phyloP scores from a whole-genome alignment of 2,329 filamentous ascomycete species.

The Hypocreales sp. region DNA sequence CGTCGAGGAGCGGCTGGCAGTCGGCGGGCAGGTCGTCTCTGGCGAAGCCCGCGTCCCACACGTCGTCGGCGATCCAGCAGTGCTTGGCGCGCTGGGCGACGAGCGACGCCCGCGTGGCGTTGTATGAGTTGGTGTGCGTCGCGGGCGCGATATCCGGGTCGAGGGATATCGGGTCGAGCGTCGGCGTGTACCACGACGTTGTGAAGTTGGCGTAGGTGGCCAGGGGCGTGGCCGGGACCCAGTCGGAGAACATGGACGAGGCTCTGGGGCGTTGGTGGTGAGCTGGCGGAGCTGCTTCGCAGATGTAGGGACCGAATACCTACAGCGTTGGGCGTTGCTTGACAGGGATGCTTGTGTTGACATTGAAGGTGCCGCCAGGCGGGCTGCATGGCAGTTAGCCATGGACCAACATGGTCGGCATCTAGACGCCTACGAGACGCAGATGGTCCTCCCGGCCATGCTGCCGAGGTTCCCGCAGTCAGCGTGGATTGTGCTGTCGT shows the following conservation, averaged over 20 bases:
- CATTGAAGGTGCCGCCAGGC: neutral
- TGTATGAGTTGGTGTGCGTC: neutral
- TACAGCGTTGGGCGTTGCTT: neutral
- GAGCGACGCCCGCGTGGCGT: neutral
- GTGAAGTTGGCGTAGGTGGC: neutral
- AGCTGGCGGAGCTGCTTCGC: too few species aligned
- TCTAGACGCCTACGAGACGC: neutral
- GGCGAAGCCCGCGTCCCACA: neutral
- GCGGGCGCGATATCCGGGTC: neutral
- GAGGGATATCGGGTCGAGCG: neutral
- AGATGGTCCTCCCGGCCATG: neutral
- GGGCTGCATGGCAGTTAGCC: neutral
- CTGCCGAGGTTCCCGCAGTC: neutral
- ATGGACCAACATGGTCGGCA: too few species aligned
- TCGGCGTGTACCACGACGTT: neutral
- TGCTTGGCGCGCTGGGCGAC: neutral
- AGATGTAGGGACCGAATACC: too few species aligned
- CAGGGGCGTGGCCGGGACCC: neutral
- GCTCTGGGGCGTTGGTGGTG: neutral
- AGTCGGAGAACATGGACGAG: neutral
- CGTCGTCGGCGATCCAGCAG: neutral
- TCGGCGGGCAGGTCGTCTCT: neutral
- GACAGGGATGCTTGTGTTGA: neutral
- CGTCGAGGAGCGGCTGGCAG: neutral
- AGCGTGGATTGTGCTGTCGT: neutral